Percentiles rank a stretch among this genome's conserved stretches.
Conservation (phyloP, 805 yeast genomes). For the Suhomyces vadensis region DNA sequence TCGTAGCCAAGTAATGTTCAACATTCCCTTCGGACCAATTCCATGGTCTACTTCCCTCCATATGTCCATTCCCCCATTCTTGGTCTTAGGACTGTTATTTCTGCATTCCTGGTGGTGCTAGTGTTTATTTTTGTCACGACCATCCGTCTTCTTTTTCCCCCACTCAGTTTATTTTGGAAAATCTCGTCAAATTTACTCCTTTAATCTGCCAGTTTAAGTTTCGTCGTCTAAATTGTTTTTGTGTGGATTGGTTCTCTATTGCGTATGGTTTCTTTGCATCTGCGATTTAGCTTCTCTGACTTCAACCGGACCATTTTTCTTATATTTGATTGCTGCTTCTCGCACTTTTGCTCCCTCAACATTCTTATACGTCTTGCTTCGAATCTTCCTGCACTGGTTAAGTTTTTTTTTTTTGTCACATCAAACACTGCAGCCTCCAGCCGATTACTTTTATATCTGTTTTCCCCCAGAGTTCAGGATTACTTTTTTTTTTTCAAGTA, state of each 20-base stretch:
- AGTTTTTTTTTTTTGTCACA: too few species aligned
- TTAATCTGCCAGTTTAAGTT: background rate
- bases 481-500: background rate
- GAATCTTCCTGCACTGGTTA: too few species aligned
- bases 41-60: too few species aligned
- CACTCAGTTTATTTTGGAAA: background rate
- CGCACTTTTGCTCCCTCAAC: background rate
- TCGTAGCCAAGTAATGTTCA: too few species aligned
- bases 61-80: too few species aligned
- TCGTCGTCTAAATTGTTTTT: slow-evolving; percentile 5
- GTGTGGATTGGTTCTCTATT: background rate
- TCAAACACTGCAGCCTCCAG: too few species aligned
- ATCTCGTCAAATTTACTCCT: background rate
- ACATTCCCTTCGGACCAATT: too few species aligned
- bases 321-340: background rate
- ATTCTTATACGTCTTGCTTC: too few species aligned
- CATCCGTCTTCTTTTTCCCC: background rate
- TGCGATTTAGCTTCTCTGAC: background rate
- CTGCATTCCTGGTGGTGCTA: too few species aligned
- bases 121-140: too few species aligned
- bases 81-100: too few species aligned
- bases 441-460: background rate
- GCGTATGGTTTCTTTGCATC: background rate
- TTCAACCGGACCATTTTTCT: background rate
- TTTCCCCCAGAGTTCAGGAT: background rate